A percentile compares a stretch with the other conserved stretches of the same genome.
Conservation (phyloP, 2,329 filamentous ascomycete species). For the Aspergillus unguis region DNA sequence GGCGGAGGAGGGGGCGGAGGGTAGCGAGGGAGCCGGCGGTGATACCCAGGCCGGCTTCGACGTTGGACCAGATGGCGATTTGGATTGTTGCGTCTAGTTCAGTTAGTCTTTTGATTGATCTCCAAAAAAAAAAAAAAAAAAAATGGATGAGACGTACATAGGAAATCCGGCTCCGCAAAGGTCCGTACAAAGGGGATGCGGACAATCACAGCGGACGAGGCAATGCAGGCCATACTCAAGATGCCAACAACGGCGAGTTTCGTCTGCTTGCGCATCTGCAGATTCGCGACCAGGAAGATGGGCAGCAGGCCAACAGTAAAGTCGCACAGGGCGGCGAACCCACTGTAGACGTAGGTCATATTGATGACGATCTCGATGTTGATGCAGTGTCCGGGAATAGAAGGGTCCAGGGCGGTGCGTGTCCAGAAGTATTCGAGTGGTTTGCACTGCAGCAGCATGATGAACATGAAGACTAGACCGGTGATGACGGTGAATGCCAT, state of each 20-base stretch:
- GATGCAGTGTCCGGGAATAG: constrained; percentile 43
- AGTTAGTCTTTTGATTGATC: too few relatives aligned
- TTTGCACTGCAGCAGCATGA: constrained; percentile 54
- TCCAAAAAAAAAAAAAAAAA: too few relatives aligned
- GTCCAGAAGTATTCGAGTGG: constrained; percentile 53
- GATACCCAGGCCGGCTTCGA: constrained; percentile 34
- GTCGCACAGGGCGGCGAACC: constrained; percentile 42
- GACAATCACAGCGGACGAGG: constrained; percentile 36
- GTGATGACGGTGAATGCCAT: constrained; percentile 45
- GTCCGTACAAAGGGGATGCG: constrained; percentile 44
- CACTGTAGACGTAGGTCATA: constrained; percentile 36
- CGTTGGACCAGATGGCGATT: constrained; percentile 36
- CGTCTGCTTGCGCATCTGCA: constrained; percentile 7
- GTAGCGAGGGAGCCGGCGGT: constrained; percentile 46
- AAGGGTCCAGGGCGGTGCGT: constrained; percentile 19
- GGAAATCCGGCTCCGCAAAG: constrained; percentile 34
- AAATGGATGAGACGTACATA: constrained; percentile 27
- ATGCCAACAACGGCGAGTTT: constrained; percentile 44
- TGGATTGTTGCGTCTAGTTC: constrained; percentile 41
- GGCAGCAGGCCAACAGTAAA: constrained; percentile 45
- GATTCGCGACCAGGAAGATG: constrained; percentile 3
- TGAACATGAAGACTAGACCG: constrained; percentile 49
- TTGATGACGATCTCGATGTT: constrained; percentile 32
- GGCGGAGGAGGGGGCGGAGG: constrained; percentile 42
- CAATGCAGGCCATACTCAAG: constrained; percentile 54